A percentile compares a stretch with the other conserved stretches of the same genome.
phyloP scores from a whole-genome alignment of 1,139 yeast species.

The Pichia kudriavzevii region DNA sequence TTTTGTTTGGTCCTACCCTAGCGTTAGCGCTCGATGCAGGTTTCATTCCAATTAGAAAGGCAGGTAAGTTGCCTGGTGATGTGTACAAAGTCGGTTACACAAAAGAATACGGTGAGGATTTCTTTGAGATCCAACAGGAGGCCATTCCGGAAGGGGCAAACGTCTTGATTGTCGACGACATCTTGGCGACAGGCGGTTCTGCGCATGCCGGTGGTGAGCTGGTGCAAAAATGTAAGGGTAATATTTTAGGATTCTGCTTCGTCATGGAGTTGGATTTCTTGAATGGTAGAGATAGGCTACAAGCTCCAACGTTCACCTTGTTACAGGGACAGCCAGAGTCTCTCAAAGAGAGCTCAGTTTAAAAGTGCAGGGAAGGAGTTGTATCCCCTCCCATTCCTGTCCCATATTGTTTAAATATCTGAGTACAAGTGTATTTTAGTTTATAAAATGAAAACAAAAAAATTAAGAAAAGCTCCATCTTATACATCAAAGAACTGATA shows the following conservation, averaged over 20 bases:
- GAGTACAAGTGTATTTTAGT: not conserved
- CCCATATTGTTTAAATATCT: not conserved
- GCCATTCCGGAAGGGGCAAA: conserved; percentile 74
- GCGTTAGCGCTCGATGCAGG: conserved; percentile 88
- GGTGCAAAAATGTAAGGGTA: conserved; percentile 56
- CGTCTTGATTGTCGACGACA: conserved; percentile 87
- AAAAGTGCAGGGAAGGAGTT: too few relatives aligned
- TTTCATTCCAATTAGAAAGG: conserved; percentile 90
- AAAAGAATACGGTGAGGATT: conserved; percentile 91
- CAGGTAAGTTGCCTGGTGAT: conserved; percentile 91
- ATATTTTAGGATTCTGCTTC: conserved; percentile 72
- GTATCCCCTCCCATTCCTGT: too few relatives aligned
- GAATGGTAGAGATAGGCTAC: conserved; percentile 84
- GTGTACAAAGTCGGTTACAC: conserved; percentile 62
- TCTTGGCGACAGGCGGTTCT: conserved; percentile 97
- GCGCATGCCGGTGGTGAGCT: conserved; percentile 92
- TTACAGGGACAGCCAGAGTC: conserved; percentile 71
- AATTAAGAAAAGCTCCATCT: not conserved
- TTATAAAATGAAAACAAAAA: not conserved
- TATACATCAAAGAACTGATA: not conserved
- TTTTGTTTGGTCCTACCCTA: conserved; percentile 89
- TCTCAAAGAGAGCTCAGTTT: conserved; percentile 15
- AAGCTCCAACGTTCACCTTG: conserved; percentile 80
- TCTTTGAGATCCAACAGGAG: conserved; percentile 80
- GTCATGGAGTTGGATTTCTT: conserved; percentile 92